Evolutionary conservation across 305 asterid species (phyloP), one percentile per base, ranked within the genome.

Genomic region (Striga hermonthica): DNA sequence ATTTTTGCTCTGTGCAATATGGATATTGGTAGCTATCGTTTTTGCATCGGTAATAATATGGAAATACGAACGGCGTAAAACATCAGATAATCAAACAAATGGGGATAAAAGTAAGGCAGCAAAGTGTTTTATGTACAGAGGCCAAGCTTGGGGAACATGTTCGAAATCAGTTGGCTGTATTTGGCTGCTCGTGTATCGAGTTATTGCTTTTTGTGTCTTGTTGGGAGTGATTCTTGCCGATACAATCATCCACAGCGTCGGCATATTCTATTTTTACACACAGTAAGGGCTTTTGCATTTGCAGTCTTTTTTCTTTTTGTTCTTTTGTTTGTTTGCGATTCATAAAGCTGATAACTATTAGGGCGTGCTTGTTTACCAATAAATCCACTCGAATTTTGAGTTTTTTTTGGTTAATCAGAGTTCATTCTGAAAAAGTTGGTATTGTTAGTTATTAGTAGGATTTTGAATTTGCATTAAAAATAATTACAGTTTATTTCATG

Each of bases 141-240:
- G 80, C 22, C 89, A 84, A 60, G 74, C 84, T 78, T 92, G 98
- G 98, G 72, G 71, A 31, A 81, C 96, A 2, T 79, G 82, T 77
- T 82, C 72, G 16, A 68, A 76, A 72, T 71, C 78, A 13, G 76
- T 92, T 73, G 80, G 76, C 58, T 91, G 97, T 28, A 39, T 76
- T 68, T 87, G 92, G 93, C 79, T 92, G 70, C 91, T 92, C 56
- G 76, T 57, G 58, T 92, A 76, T 75, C 67, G 98, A 73, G 37
- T 87, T 53, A 70, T 78, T 75, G 81, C 88, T 57, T 89, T 92
- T 73, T 57, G 77, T 47, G 36, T 71, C 57, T 76, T 92, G 38
- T 74, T 89, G 44, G 78, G 89, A 1, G 35, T 89, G 77, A 75
- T 92, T 65, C 68, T 84, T 69, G 74, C 84, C 31, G 96, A 92